Evolutionary conservation across 805 yeast species (phyloP).

Genomic region (Lipomyces yamanashiensis): DNA sequence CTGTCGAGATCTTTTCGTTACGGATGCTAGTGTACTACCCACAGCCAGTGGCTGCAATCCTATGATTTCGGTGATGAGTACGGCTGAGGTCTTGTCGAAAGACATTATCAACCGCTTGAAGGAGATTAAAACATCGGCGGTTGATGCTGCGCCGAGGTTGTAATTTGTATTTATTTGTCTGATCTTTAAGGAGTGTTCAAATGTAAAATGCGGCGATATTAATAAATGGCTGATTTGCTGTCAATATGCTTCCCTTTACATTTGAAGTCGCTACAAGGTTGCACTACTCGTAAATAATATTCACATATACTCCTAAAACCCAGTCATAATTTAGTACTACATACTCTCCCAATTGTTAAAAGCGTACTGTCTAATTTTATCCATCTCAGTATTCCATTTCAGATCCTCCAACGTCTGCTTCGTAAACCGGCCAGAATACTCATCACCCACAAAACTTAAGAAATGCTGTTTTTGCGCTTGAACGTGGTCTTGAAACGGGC

Average conservation of each 20-base stretch:
- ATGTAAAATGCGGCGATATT: no score
- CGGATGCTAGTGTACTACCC: constrained; percentile 58
- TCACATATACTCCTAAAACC: no score
- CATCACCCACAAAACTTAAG: constrained; percentile 1
- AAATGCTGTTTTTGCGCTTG: not conserved
- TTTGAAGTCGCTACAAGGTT: no score
- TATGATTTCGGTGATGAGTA: constrained; percentile 56
- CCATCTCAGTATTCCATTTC: constrained; percentile 17
- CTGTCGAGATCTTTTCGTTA: constrained; percentile 54
- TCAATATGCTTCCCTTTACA: no score
- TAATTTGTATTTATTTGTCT: no score
- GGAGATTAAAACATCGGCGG: not conserved
- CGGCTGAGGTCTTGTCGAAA: constrained; percentile 52
- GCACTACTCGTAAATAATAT: no score
- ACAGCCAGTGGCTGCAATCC: constrained; percentile 61
- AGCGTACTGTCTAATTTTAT: constrained; percentile 1
- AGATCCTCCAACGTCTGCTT: not conserved
- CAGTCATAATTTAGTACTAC: not conserved
- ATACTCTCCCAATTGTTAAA: not conserved
- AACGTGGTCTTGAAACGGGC: not conserved
- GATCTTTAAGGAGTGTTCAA: no score
- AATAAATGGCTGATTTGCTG: not conserved
- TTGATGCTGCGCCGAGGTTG: not conserved
- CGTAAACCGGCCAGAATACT: constrained; percentile 2
- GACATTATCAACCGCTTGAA: constrained; percentile 45